phyloP scores from a whole-genome alignment of 2,329 filamentous ascomycete genomes.

The Acrodontium crateriforme region DNA sequence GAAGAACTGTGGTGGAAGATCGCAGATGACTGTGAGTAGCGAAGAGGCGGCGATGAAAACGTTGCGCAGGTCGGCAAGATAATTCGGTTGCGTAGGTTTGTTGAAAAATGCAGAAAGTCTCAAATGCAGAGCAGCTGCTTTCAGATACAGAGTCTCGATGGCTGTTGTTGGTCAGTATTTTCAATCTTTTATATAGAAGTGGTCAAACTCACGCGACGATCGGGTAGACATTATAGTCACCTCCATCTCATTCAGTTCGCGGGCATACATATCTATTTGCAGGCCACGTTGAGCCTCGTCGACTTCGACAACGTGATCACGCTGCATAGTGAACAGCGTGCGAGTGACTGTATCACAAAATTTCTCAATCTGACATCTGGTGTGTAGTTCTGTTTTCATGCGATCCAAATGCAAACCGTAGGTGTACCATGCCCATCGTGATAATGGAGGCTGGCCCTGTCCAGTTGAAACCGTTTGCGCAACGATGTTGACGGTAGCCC shows the following conservation, averaged over 20 bases:
- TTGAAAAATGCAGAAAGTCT: slow-evolving; percentile 72
- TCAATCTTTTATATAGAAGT: background rate
- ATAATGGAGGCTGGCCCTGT: slow-evolving; percentile 59
- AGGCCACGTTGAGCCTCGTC: slow-evolving; percentile 23
- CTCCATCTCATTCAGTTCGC: slow-evolving; percentile 24
- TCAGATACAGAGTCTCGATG: slow-evolving; percentile 47
- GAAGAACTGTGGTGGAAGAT: slow-evolving; percentile 39
- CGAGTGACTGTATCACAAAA: slow-evolving; percentile 68
- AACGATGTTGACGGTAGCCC: slow-evolving; percentile 76
- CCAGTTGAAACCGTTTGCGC: slow-evolving; percentile 70
- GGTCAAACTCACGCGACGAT: slow-evolving; percentile 13
- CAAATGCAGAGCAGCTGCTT: slow-evolving; percentile 60
- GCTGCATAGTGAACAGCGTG: slow-evolving; percentile 66
- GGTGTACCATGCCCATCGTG: slow-evolving; percentile 43
- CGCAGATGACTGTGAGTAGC: slow-evolving; percentile 59
- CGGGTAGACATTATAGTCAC: slow-evolving; percentile 21
- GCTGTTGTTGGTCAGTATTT: slow-evolving; percentile 15
- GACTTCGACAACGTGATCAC: slow-evolving; percentile 48
- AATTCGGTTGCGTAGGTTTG: slow-evolving; percentile 55
- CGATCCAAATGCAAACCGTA: slow-evolving; percentile 60
- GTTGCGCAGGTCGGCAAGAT: slow-evolving; percentile 60
- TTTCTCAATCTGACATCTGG: slow-evolving; percentile 55
- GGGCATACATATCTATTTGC: slow-evolving; percentile 24
- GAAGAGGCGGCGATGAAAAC: slow-evolving; percentile 58
- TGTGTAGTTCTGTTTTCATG: slow-evolving; percentile 48